Evolutionary conservation across 176 grass and related monocot genomes (phyloP).

Genomic region (Pharus latifolius): DNA sequence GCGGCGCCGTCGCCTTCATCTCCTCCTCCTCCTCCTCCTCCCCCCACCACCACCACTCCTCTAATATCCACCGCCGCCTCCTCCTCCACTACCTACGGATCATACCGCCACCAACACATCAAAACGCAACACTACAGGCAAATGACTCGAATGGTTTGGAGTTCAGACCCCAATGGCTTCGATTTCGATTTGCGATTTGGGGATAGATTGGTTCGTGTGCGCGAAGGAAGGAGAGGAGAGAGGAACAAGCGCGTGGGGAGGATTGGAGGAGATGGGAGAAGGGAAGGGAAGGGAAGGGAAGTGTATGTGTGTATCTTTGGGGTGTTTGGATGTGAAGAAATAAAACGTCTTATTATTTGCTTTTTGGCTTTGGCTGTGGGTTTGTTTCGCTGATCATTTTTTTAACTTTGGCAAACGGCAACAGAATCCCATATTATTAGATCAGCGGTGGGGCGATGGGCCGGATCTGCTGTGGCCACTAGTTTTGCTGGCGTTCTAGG

Average conservation of each 20-base stretch:
- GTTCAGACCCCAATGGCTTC: slow-evolving; percentile 7
- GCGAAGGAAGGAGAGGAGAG: slow-evolving; percentile 39
- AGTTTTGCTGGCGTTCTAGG: too few relatives aligned
- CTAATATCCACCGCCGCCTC: background rate
- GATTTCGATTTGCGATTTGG: slow-evolving; percentile 27
- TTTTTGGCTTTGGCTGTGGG: background rate
- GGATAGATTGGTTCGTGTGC: slow-evolving; percentile 43
- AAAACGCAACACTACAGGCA: too few relatives aligned
- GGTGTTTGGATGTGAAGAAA: slow-evolving; percentile 4
- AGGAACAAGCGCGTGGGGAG: slow-evolving; percentile 5
- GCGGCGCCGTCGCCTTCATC: slow-evolving; percentile 74
- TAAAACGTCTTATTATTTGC: slow-evolving; percentile 14
- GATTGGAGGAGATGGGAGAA: background rate
- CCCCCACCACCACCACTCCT: background rate
- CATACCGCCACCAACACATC: slow-evolving; percentile 29
- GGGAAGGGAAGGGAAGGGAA: background rate
- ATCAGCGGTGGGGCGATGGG: background rate
- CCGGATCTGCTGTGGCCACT: background rate
- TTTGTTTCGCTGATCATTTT: slow-evolving; percentile 1
- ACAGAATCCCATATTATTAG: background rate
- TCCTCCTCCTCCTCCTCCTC: slow-evolving; percentile 14
- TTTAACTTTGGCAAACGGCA: background rate
- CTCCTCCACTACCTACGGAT: slow-evolving; percentile 18
- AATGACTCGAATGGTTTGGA: too few relatives aligned
- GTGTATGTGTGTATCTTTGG: background rate